Conservation (phyloP, 805 yeast genomes). For the Candida sphagnicola region DNA sequence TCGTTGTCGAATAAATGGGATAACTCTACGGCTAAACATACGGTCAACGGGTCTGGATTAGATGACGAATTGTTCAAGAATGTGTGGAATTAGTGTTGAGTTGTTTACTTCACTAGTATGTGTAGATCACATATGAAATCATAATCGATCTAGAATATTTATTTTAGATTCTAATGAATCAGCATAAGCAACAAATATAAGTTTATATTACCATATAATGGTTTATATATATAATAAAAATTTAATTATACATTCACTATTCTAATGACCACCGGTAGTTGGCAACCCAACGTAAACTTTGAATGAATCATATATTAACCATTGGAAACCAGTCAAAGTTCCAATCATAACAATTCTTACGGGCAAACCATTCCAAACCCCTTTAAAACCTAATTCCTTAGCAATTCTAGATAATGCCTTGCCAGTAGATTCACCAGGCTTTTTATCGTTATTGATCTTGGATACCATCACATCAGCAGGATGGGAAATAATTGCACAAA, state of each 20-base stretch:
- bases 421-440: slow-evolving; percentile 61
- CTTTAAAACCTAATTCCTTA: slow-evolving; percentile 76
- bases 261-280: slow-evolving; percentile 64
- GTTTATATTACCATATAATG: no score
- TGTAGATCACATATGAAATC: slow-evolving; percentile 4
- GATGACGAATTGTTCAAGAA: slow-evolving; percentile 69
- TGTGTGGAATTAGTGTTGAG: slow-evolving; percentile 55
- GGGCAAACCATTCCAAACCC: slow-evolving; percentile 93
- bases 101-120: no score
- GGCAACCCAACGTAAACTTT: slow-evolving; percentile 94
- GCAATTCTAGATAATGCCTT: slow-evolving; percentile 73
- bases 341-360: slow-evolving; percentile 97
- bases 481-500: slow-evolving; percentile 93
- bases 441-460: slow-evolving; percentile 73
- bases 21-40: slow-evolving; percentile 2
- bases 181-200: background rate
- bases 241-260: no score
- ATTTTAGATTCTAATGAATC: background rate
- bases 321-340: slow-evolving; percentile 94
- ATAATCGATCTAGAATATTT: no score
- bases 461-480: slow-evolving; percentile 99
- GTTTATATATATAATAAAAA: no score
- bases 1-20: slow-evolving; percentile 2
- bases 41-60: slow-evolving; percentile 15
- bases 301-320: slow-evolving; percentile 95